Evolutionary conservation across 1,139 yeast species (phyloP), one percentile per base, ranked within the genome.

Genomic region (Blastobotrys petasosporus): DNA sequence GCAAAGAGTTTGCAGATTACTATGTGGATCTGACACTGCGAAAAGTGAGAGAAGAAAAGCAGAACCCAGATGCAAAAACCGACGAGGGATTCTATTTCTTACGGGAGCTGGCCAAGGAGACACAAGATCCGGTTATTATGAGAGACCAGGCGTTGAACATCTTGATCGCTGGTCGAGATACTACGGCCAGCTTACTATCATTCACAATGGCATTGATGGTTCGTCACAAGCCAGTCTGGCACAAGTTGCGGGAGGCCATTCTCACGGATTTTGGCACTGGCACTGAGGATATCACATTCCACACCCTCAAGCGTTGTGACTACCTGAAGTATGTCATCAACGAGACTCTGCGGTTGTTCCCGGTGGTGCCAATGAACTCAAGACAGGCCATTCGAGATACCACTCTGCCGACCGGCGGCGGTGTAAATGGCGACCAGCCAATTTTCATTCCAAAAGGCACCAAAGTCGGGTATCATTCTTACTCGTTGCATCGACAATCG

Each of bases 291-390:
- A 48, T 59, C 35, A 66, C 77, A n/a, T 77, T 76, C 54, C 80
- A 76, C 58, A 64, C 72, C 20, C 70, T 77, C 53, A 75, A 75
- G 64, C 68, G 67, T 51, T 70, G 76, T 57, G 75, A 71, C 52
- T 73, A 72, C 59, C 66, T 75, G 56, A 73, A 70, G 55, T 69
- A 67, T 46, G 74, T 76, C 37, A 56, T 77, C 42, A 75, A 74
- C 53, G 82, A 77, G 61, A 66, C 66, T 4, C 69, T 77, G 51
- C 68, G 82, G 51, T 60, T 77, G 53, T 77, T 76, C 54, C 82
- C 82, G 9, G 68, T 77, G 11, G 82, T 77, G 29, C 81, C 82
- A 17, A 57, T 68, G 38, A 77, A 77, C 57, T 73, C 73, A 59
- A 67, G 82, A 52, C 66, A 69, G 37, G 71, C 79, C 17, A 65